Evolutionary conservation across 2,329 filamentous ascomycete genomes (phyloP).

Genomic region (Arthrobotrys pseudoclavata): DNA sequence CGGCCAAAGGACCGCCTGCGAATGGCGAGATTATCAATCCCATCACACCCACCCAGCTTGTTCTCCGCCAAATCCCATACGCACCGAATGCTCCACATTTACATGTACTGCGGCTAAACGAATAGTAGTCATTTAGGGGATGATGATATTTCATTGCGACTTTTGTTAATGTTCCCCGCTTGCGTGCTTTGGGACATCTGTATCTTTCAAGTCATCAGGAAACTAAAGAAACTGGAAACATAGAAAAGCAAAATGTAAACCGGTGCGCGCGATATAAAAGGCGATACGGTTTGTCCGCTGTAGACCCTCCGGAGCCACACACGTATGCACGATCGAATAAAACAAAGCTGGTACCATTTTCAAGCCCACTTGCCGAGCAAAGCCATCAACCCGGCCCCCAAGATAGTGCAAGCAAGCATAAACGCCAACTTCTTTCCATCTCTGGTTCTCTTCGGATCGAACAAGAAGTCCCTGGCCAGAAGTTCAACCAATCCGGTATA

Average conservation of each 20-base stretch:
- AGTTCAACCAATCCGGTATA: constrained; percentile 86
- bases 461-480: constrained; percentile 81
- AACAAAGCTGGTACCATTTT: constrained; percentile 25
- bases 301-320: background rate
- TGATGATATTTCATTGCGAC: too few species aligned
- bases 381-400: constrained; percentile 78
- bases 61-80: background rate
- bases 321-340: background rate
- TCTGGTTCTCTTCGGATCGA: constrained; percentile 66
- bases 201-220: background rate
- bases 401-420: constrained; percentile 70
- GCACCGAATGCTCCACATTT: background rate
- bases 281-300: background rate
- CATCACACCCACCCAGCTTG: background rate
- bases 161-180: too few species aligned
- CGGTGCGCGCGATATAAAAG: background rate
- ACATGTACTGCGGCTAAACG: too few species aligned
- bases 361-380: constrained; percentile 82
- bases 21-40: background rate
- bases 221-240: background rate
- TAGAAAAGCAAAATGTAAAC: background rate
- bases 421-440: constrained; percentile 70
- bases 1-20: background rate
- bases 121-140: too few species aligned
- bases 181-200: too few species aligned